Evolutionary conservation across 73 alveolate genomes (phyloP).

Genomic region (Blepharisma stoltei): DNA sequence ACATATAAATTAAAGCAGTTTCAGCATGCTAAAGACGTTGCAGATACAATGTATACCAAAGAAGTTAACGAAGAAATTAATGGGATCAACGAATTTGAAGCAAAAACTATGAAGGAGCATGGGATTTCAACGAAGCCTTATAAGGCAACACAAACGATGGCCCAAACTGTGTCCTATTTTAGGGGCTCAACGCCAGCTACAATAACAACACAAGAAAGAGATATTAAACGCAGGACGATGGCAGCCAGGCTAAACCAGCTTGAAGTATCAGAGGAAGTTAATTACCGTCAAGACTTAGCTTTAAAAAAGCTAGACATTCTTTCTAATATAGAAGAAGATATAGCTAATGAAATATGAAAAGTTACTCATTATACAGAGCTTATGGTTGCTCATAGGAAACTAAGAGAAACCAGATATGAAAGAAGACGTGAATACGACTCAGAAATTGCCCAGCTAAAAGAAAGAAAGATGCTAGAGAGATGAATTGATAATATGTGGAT

Average conservation of each 20-base stretch:
- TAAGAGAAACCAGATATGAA: constrained; percentile 82
- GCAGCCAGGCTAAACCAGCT: constrained; percentile 79
- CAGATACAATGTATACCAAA: constrained; percentile 54
- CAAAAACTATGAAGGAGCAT: neutral
- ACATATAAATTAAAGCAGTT: constrained; percentile 84
- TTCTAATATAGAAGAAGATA: constrained; percentile 79
- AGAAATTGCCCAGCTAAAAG: constrained; percentile 53
- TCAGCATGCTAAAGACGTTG: constrained; percentile 65
- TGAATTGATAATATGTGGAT: constrained; percentile 45
- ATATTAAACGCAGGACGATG: constrained; percentile 80
- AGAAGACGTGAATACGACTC: constrained; percentile 80
- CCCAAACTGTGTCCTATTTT: constrained; percentile 6
- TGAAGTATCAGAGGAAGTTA: constrained; percentile 72
- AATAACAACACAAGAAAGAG: constrained; percentile 84
- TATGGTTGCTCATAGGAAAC: constrained; percentile 79
- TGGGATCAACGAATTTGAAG: constrained; percentile 22
- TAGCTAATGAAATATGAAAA: constrained; percentile 78
- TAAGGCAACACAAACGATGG: neutral
- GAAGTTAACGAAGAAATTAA: constrained; percentile 4
- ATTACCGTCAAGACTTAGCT: constrained; percentile 72
- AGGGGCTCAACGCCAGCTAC: neutral
- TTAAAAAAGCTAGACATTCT: constrained; percentile 69
- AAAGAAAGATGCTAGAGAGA: constrained; percentile 68
- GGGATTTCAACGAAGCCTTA: constrained; percentile 11
- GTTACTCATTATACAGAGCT: constrained; percentile 82